phyloP scores from a whole-genome alignment of 2,329 filamentous ascomycete genomes.

The Trichothecium sympodiale region DNA sequence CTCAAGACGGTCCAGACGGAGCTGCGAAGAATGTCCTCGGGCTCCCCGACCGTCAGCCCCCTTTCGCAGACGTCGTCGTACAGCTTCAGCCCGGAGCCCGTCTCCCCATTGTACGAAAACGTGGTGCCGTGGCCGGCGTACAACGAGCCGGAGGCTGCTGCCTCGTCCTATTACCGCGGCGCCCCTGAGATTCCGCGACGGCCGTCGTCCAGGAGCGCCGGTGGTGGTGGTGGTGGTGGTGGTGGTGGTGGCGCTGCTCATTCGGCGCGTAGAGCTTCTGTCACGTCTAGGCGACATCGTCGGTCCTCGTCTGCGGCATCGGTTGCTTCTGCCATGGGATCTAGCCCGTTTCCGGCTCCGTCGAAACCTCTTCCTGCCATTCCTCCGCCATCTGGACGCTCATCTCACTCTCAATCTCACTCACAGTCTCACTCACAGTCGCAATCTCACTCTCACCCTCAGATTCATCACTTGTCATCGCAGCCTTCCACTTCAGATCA shows the following conservation, averaged over 20 bases:
- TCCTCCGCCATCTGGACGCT: background rate
- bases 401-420: conserved; percentile 2
- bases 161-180: background rate
- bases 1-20: conserved; percentile 1
- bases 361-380: conserved; percentile 4
- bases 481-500: conserved; percentile 2
- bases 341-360: conserved; percentile 4
- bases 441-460: too few relatives aligned
- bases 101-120: background rate
- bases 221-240: background rate
- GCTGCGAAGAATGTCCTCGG: background rate
- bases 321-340: background rate
- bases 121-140: background rate
- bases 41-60: background rate
- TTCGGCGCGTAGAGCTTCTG: background rate
- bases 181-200: background rate
- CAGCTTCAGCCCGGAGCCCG: background rate
- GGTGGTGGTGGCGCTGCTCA: background rate
- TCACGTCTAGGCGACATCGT: conserved; percentile 1
- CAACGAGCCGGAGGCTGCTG: background rate
- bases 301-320: conserved; percentile 4
- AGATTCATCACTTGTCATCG: background rate
- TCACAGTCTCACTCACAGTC: too few relatives aligned
- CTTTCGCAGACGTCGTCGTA: background rate
- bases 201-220: background rate